Conservation (phyloP, 1,284 basidiomycete species). For the Pholiota adiposa region DNA sequence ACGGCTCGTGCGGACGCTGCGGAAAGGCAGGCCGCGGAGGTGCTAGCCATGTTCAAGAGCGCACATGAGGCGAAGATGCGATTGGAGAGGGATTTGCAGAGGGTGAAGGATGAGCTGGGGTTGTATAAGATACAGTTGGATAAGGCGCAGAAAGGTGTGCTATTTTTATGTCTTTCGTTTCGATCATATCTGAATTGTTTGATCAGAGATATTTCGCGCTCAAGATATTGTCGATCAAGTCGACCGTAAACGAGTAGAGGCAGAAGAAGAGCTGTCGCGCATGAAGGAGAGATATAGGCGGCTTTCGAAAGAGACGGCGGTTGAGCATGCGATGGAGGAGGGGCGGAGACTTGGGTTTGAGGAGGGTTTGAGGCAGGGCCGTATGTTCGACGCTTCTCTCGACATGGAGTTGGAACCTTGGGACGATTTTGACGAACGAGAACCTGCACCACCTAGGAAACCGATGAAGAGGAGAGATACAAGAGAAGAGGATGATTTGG, state of each 20-base stretch:
- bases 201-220: slow-evolving; percentile 43
- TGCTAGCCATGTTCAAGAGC: slow-evolving; percentile 31
- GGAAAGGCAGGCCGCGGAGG: slow-evolving; percentile 32
- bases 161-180: neutral
- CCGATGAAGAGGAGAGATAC: slow-evolving; percentile 1
- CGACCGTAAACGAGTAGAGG: slow-evolving; percentile 38
- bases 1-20: slow-evolving; percentile 37
- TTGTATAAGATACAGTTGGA: slow-evolving; percentile 45
- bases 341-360: slow-evolving; percentile 42
- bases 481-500: neutral
- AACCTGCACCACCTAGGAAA: neutral
- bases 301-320: slow-evolving; percentile 37
- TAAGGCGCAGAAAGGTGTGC: slow-evolving; percentile 41
- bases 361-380: slow-evolving; percentile 41
- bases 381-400: slow-evolving; percentile 21
- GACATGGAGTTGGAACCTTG: neutral
- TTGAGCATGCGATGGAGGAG: slow-evolving; percentile 43
- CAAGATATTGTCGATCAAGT: slow-evolving; percentile 44
- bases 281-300: slow-evolving; percentile 38
- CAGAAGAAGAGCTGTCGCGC: slow-evolving; percentile 39
- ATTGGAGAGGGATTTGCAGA: slow-evolving; percentile 35
- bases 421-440: neutral
- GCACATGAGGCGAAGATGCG: slow-evolving; percentile 28
- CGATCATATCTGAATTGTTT: neutral
- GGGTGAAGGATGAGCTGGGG: slow-evolving; percentile 36